Percentiles rank a stretch among this genome's conserved stretches.
These are phyloP conservation scores for Punctularia strigosozonata DNA, from an alignment of 768 basidiomycete genomes.

Conservation along the genomic window DNA sequence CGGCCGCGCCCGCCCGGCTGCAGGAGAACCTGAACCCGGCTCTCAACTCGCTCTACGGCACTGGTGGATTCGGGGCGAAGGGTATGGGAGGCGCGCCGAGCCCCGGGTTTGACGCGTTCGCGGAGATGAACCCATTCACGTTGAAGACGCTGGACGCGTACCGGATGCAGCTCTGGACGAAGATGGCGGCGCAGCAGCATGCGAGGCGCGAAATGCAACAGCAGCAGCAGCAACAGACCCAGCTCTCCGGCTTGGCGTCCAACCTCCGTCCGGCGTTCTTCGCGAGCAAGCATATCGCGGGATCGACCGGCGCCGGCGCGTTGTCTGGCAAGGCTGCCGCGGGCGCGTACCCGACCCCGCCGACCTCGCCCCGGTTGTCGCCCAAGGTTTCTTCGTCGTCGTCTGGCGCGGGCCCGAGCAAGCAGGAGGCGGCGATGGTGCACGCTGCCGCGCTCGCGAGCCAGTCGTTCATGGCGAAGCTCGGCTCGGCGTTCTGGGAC, in stretches of 20 bases:
- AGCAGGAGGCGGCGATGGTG: conserved; percentile 20
- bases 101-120: conserved; percentile 59
- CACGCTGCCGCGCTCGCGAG: conserved; percentile 64
- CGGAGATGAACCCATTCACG: conserved; percentile 74
- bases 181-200: conserved; percentile 70
- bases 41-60: conserved; percentile 34
- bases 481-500: conserved; percentile 79
- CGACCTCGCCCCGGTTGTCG: conserved; percentile 26
- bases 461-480: conserved; percentile 60
- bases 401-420: conserved; percentile 14
- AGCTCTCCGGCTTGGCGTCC: conserved; percentile 17
- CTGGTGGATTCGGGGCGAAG: conserved; percentile 17
- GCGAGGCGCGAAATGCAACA: conserved; percentile 23
- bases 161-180: conserved; percentile 87
- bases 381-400: no score
- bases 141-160: conserved; percentile 80
- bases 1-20: conserved; percentile 17
- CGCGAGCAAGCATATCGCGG: conserved; percentile 12
- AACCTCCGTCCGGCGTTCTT: conserved; percentile 28
- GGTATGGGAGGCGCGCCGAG: conserved; percentile 7
- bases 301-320: conserved; percentile 11
- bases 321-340: conserved; percentile 36
- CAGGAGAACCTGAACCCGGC: conserved; percentile 77
- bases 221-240: not conserved
- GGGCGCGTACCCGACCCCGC: conserved; percentile 29